Base-by-base conservation (phyloP, 2,329 filamentous ascomycete genomes). In the Colletotrichum abscissum region DNA sequence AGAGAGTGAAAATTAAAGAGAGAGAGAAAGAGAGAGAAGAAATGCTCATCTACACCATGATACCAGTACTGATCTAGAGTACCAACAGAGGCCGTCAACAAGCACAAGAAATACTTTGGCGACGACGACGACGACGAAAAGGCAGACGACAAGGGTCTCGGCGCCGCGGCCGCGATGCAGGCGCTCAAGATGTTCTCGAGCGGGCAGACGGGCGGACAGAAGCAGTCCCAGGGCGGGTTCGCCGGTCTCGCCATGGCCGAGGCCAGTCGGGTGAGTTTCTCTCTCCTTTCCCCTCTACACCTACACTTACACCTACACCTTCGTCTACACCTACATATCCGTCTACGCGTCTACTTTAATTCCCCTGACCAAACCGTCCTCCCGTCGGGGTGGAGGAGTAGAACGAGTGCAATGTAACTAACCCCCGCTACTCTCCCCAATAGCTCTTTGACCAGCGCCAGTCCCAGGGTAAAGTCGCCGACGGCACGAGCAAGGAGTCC, bases 231-330 rank as follows among this genome's bases (percentile, higher is more conserved):
- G 87, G 94, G 92, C 81, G 90, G 92, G 74, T 94, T 98, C 79
- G 89, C 98, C 75, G 94, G 93, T 5, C 86, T 97, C 81, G 95
- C 95, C 56, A 95, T 98, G 94, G 91, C 89, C 9, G 93, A 98
- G 86, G 95, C 95, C 42, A 92, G 92, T 79, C 95, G 95, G 87
- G 86, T 95, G 75, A 67, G 83, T 77, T 11, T 28, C 52, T 14
- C 35, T 11, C 12, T 2, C 35, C 14, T 11, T 22, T 49, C 5
- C 35, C 14, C 12, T 16, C 35, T 6, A 38, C 35, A 6, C 14
- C 11, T 30, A 30, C 30, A 9, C 30, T 9, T 30, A 9, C 30
- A 9, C 9, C 30, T 33, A 33, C 30, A 4, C 30, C 30, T 11
- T 9, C 9, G 7, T 33, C 8, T 33, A 9, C 30, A 1, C 30